Base-by-base conservation (phyloP, 345 rosid genomes). In the Trapa bicornis region DNA sequence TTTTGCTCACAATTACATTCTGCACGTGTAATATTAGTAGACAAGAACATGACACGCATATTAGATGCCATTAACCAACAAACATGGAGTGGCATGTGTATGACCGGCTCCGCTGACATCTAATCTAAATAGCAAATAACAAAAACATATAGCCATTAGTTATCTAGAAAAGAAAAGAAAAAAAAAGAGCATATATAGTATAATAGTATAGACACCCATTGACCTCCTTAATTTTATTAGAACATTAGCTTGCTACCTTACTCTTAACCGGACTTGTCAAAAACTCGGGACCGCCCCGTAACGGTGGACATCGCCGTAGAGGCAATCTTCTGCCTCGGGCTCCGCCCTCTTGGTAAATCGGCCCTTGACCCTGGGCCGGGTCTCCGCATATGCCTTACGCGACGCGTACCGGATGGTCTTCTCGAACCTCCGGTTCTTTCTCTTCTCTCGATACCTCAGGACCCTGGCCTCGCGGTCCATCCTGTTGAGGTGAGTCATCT, bases 321-420 rank as follows among this genome's bases (percentile, higher is more conserved):
- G 79, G 68, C 74, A 0, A 75, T 70, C 48, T 12, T 86, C 90
- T 4, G 67, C 68, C 53, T 75, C 93, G 4, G 50, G 70, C 39
- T 85, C 96, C 0, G 80, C 74, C 1, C 97, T 78, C 78, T 90
- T 93, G 16, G 97, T 96, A 74, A 93, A 93, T 5, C 98, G 79
- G 33, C 98, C 98, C 76, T 90, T 93, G 86, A 93, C 88, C 72
- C 98, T 71, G 1, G 98, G 97, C 72, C 98, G 67, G 35, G 94
- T 88, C 78, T 93, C 98, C 1, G 98, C 98, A 35, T 93, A 93
- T 0, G 97, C 98, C 76, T 22, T 22, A 22, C 29, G 29, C 29
- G 29, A 22, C 29, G 29, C 29, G 29, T 22, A 22, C 29, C 29
- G 29, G 29, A 22, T 22, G 29, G 29, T 22, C 29, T 22, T 22